These are phyloP conservation scores for Lolium perenne DNA, from an alignment of 176 grass and related monocot species.

Conservation along the genomic window DNA sequence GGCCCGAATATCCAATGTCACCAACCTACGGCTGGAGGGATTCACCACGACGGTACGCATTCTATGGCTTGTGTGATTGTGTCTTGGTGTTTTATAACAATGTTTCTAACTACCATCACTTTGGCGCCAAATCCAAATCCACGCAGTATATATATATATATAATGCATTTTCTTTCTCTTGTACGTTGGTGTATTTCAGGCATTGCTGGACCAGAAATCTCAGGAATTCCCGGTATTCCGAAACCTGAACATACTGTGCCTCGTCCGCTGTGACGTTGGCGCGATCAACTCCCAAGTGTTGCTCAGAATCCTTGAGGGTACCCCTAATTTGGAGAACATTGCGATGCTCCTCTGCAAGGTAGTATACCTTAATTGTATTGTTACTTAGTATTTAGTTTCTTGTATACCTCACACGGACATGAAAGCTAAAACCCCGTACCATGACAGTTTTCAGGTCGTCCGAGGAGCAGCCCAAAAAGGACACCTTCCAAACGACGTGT, in stretches of 20 bases:
- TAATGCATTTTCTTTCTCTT: too few relatives aligned
- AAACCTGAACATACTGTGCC: slow-evolving; percentile 19
- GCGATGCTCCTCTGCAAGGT: slow-evolving; percentile 30
- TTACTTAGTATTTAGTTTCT: background rate
- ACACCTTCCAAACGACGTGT: too few relatives aligned
- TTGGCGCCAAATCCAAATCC: too few relatives aligned
- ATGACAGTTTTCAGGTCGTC: slow-evolving; percentile 11
- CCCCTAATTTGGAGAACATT: slow-evolving; percentile 31
- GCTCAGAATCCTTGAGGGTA: slow-evolving; percentile 9
- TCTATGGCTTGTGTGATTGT: too few relatives aligned
- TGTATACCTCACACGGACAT: background rate
- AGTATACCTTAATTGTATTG: background rate
- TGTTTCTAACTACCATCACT: too few relatives aligned
- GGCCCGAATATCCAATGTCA: background rate
- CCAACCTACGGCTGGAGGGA: background rate
- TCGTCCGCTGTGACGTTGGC: slow-evolving; percentile 32
- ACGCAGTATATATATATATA: too few relatives aligned
- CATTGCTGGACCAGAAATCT: slow-evolving; percentile 12
- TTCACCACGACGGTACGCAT: background rate
- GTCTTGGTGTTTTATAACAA: too few relatives aligned
- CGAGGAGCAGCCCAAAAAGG: background rate
- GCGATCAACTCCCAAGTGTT: background rate
- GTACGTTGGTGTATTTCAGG: slow-evolving; percentile 9
- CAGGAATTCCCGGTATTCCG: background rate
- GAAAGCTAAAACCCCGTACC: background rate